A percentile compares a stretch with the other conserved stretches of the same genome.
These are phyloP conservation scores for Thuja plicata DNA, from an alignment of 83 land plant genomes.

Conservation along the genomic window DNA sequence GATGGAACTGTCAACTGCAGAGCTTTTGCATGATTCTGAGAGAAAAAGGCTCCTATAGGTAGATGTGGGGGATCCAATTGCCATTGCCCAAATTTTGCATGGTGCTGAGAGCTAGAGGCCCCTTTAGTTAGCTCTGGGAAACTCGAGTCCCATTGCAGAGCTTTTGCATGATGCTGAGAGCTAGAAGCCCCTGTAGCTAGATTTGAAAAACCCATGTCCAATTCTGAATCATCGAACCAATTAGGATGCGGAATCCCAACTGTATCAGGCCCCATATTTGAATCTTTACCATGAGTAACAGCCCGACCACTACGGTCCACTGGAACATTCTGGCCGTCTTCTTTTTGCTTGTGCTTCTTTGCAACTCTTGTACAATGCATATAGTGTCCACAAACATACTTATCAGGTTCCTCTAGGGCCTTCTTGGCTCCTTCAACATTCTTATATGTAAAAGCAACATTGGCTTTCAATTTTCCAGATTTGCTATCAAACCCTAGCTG, in stretches of 20 bases:
- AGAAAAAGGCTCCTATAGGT: neutral
- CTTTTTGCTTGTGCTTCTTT: conserved; percentile 29
- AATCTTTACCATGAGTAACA: neutral
- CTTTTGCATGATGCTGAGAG: neutral
- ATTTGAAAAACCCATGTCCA: neutral
- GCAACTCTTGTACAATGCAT: conserved; percentile 37
- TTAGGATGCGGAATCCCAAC: neutral
- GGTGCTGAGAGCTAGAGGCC: neutral
- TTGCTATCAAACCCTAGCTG: conserved; percentile 49
- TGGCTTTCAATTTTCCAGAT: conserved; percentile 34
- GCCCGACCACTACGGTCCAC: neutral
- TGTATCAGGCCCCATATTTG: neutral
- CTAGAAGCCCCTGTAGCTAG: neutral
- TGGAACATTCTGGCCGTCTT: neutral
- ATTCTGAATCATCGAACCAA: neutral
- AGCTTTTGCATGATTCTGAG: neutral
- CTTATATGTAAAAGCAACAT: conserved; percentile 45
- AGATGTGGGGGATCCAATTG: neutral
- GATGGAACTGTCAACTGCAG: neutral
- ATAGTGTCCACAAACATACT: conserved; percentile 32
- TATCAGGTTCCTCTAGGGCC: conserved; percentile 49
- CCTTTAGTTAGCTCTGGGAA: neutral
- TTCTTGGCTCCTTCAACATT: conserved; percentile 41
- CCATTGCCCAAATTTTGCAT: neutral
- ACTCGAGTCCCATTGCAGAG: neutral